phyloP scores from a whole-genome alignment of 192 early-diverging fungal species.

The Podila clonocystis region DNA sequence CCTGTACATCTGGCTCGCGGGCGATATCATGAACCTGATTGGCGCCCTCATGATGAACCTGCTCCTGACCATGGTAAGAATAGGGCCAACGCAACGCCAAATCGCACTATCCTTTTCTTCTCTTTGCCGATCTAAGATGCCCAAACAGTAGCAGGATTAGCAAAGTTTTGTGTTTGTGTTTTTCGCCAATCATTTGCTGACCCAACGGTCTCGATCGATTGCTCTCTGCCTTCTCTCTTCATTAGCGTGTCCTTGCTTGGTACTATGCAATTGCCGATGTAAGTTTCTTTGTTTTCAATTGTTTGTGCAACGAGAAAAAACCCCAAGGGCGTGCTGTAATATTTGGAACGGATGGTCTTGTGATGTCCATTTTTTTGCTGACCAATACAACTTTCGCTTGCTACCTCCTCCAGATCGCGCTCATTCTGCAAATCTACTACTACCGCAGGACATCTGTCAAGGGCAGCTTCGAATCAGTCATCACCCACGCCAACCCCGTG shows the following conservation, averaged over 20 bases:
- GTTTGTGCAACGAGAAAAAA: background rate
- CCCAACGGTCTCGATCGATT: constrained; percentile 15
- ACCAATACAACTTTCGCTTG: background rate
- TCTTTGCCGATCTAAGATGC: background rate
- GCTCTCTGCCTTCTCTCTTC: background rate
- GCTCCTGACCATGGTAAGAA: constrained; percentile 72
- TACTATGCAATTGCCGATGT: constrained; percentile 81
- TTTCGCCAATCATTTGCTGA: background rate
- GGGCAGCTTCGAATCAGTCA: constrained; percentile 49
- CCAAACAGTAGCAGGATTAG: background rate
- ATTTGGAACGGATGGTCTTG: background rate
- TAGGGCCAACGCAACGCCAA: background rate
- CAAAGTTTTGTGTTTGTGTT: background rate
- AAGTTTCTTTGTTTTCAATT: constrained; percentile 17
- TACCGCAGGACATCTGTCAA: constrained; percentile 56
- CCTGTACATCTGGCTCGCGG: constrained; percentile 80
- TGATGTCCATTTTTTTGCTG: too few relatives aligned
- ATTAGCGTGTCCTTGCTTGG: constrained; percentile 67
- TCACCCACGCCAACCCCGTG: constrained; percentile 34
- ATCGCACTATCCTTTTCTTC: background rate
- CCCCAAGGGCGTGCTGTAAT: constrained; percentile 51
- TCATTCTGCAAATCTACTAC: constrained; percentile 75
- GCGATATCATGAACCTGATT: constrained; percentile 79
- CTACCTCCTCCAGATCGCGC: constrained; percentile 23
- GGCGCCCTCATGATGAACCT: constrained; percentile 80